Conservation (phyloP, 108 stramenopile genomes). For the Fistulifera pelliculosa region DNA sequence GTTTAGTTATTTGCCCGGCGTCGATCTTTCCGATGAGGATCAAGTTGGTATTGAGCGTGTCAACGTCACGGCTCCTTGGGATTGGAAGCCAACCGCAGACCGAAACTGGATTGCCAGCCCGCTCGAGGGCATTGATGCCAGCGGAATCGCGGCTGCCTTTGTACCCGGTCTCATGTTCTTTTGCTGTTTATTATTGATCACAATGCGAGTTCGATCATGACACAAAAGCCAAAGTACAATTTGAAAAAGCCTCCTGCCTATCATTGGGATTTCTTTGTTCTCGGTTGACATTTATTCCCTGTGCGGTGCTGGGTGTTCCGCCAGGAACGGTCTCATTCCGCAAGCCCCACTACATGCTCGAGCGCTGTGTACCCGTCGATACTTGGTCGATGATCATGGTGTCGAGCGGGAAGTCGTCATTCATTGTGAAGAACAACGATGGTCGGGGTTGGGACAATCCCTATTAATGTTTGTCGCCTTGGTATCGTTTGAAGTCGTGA, state of each 20-base stretch:
- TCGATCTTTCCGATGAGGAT: slow-evolving; percentile 22
- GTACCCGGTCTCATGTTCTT: slow-evolving; percentile 53
- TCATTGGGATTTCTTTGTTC: slow-evolving; percentile 55
- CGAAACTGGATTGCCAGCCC: slow-evolving; percentile 33
- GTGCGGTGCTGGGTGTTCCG: slow-evolving; percentile 44
- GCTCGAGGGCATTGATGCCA: slow-evolving; percentile 22
- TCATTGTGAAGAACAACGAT: slow-evolving; percentile 39
- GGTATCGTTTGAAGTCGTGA: slow-evolving; percentile 16
- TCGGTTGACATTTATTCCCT: slow-evolving; percentile 48
- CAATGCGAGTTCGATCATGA: slow-evolving; percentile 43
- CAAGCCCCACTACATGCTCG: slow-evolving; percentile 52
- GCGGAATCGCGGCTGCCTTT: slow-evolving; percentile 39
- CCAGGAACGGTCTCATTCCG: slow-evolving; percentile 49
- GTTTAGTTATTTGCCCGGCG: slow-evolving; percentile 34
- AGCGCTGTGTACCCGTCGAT: slow-evolving; percentile 28
- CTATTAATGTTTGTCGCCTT: slow-evolving; percentile 46
- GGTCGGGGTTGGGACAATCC: slow-evolving; percentile 31
- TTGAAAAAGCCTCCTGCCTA: slow-evolving; percentile 43
- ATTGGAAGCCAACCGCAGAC: slow-evolving; percentile 45
- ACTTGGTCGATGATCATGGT: slow-evolving; percentile 23
- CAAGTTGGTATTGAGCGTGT: slow-evolving; percentile 22
- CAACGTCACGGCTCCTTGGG: slow-evolving; percentile 27
- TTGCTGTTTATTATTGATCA: slow-evolving; percentile 58
- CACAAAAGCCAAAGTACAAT: slow-evolving; percentile 39
- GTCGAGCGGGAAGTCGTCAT: slow-evolving; percentile 34